Evolutionary conservation across 2,329 filamentous ascomycete genomes (phyloP).

Genomic region (Ophiocordyceps sinensis): DNA sequence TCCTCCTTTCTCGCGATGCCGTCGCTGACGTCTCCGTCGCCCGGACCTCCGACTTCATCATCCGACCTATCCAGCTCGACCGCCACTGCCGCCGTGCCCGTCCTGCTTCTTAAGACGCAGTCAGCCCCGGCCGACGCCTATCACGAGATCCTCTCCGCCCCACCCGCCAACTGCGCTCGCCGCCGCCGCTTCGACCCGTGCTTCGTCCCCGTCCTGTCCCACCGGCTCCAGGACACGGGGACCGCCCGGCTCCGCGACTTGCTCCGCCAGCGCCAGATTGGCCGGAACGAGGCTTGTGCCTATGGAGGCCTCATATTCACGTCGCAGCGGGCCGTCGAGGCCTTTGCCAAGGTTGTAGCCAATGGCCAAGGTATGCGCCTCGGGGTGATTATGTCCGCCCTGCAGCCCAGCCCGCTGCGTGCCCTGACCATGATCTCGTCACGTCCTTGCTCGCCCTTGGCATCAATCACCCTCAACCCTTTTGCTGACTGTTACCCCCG

Average conservation of each 20-base stretch:
- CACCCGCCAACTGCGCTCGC: neutral
- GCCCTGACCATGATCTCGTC: neutral
- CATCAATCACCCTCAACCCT: neutral
- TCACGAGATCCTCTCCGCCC: slow-evolving; percentile 45
- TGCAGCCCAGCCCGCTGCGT: neutral
- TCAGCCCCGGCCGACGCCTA: slow-evolving; percentile 60
- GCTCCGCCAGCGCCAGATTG: slow-evolving; percentile 30
- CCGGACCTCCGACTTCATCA: neutral
- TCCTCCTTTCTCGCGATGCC: no score
- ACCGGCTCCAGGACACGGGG: slow-evolving; percentile 48
- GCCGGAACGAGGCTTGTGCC: slow-evolving; percentile 15
- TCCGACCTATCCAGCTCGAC: neutral
- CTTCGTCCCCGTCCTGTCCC: slow-evolving; percentile 67
- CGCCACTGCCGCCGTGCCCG: slow-evolving; percentile 17
- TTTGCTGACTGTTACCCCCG: no score
- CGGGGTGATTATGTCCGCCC: neutral
- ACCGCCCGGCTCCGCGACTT: slow-evolving; percentile 36
- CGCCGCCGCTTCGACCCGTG: slow-evolving; percentile 42
- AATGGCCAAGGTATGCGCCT: slow-evolving; percentile 23
- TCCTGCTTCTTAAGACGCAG: slow-evolving; percentile 66
- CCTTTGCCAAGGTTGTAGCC: slow-evolving; percentile 49
- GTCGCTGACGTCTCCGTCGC: neutral
- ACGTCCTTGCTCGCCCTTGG: neutral
- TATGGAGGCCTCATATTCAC: slow-evolving; percentile 78
- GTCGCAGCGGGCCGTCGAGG: slow-evolving; percentile 71